Percentiles rank a stretch among this genome's conserved stretches.
phyloP scores from a whole-genome alignment of 306 rosid genomes.

The Echinosophora koreensis region DNA sequence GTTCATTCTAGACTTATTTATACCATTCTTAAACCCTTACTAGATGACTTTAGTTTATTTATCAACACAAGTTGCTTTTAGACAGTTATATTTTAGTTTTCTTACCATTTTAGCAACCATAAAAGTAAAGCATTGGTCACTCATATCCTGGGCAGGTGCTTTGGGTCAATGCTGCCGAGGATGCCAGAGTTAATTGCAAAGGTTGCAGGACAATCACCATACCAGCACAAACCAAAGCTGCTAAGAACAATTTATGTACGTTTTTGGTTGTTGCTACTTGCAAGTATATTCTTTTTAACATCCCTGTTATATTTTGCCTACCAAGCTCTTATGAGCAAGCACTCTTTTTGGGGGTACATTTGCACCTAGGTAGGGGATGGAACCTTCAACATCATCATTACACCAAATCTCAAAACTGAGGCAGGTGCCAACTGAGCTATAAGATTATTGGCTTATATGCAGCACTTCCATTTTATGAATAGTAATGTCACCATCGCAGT shows the following conservation, averaged over 20 bases:
- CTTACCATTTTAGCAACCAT: neutral
- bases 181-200: conserved; percentile 36
- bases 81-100: neutral
- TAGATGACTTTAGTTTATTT: neutral
- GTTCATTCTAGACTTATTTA: neutral
- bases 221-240: conserved; percentile 70
- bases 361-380: neutral
- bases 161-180: conserved; percentile 80
- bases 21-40: neutral
- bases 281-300: neutral
- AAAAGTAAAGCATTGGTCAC: neutral
- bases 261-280: neutral
- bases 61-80: neutral
- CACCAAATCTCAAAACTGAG: neutral
- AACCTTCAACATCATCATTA: no score
- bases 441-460: neutral
- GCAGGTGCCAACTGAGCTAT: neutral
- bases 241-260: neutral
- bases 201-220: conserved; percentile 61
- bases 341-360: neutral
- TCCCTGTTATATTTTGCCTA: neutral
- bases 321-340: neutral
- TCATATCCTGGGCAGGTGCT: conserved; percentile 59
- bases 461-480: neutral
- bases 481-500: neutral